phyloP scores from a whole-genome alignment of 2,329 filamentous ascomycete species.

The Trichoderma semiorbis region DNA sequence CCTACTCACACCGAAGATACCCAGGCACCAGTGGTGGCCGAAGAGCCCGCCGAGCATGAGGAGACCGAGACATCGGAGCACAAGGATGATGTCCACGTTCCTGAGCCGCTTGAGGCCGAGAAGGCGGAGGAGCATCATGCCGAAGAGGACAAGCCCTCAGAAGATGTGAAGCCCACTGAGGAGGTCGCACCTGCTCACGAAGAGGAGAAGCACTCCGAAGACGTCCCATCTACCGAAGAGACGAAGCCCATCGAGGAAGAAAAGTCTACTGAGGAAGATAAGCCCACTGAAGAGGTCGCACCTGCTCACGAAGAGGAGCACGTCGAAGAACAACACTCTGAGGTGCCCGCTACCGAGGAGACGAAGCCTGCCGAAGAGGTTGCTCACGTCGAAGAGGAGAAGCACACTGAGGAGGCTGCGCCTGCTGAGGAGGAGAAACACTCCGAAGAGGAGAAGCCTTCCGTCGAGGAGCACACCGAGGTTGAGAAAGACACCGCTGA shows the following conservation, averaged over 20 bases:
- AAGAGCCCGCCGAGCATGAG: neutral
- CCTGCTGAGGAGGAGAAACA: neutral
- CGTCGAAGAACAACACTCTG: neutral
- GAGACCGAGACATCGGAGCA: neutral
- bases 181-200: neutral
- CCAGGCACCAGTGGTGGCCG: neutral
- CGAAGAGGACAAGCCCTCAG: neutral
- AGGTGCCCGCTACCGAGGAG: neutral
- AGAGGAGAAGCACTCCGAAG: conserved; percentile 3
- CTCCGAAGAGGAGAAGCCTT: neutral
- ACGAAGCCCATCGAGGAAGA: neutral
- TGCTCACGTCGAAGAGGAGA: neutral
- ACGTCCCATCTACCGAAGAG: neutral
- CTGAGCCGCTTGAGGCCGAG: neutral
- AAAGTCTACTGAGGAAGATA: neutral
- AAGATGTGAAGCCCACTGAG: neutral
- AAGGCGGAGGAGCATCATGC: neutral
- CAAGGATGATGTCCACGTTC: neutral
- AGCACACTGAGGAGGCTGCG: neutral
- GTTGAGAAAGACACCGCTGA: neutral
- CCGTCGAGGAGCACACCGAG: neutral
- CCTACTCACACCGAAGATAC: neutral
- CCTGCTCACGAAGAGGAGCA: neutral
- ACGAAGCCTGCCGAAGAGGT: neutral
- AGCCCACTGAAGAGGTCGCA: neutral